Conservation (phyloP, 2,329 filamentous ascomycete species). For the Trichophyton verrucosum region DNA sequence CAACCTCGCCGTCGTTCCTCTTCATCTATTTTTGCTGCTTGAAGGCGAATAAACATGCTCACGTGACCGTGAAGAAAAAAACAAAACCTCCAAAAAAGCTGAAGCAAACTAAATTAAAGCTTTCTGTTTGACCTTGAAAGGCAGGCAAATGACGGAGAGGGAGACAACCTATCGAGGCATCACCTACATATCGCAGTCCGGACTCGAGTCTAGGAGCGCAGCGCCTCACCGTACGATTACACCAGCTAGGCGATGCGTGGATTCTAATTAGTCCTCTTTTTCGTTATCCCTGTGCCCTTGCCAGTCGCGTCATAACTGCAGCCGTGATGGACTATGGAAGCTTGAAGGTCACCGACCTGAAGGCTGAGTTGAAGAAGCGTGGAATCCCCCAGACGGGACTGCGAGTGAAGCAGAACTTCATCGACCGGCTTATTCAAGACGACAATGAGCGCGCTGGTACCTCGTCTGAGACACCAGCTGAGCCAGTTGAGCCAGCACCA, state of each 20-base stretch:
- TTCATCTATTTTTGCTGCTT: not conserved
- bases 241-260: not conserved
- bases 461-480: constrained; percentile 9
- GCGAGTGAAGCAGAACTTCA: constrained; percentile 52
- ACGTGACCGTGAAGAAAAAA: not conserved
- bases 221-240: not conserved
- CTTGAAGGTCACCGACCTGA: constrained; percentile 63
- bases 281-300: not conserved
- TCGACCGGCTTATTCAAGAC: constrained; percentile 47
- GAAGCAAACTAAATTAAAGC: not conserved
- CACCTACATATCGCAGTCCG: not conserved
- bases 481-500: constrained; percentile 7
- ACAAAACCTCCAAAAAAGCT: not conserved
- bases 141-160: not conserved
- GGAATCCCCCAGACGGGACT: constrained; percentile 58
- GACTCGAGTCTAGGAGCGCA: not conserved
- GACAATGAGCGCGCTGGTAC: constrained; percentile 19
- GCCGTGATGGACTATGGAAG: constrained; percentile 43
- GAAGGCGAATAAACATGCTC: not conserved
- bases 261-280: not conserved
- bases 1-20: not conserved
- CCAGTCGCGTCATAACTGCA: not conserved
- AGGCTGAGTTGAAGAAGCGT: constrained; percentile 59
- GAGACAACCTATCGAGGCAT: not conserved
- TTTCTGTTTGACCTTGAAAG: not conserved